Evolutionary conservation across 1,284 basidiomycete species (phyloP).

Genomic region (Ustilago sp.): DNA sequence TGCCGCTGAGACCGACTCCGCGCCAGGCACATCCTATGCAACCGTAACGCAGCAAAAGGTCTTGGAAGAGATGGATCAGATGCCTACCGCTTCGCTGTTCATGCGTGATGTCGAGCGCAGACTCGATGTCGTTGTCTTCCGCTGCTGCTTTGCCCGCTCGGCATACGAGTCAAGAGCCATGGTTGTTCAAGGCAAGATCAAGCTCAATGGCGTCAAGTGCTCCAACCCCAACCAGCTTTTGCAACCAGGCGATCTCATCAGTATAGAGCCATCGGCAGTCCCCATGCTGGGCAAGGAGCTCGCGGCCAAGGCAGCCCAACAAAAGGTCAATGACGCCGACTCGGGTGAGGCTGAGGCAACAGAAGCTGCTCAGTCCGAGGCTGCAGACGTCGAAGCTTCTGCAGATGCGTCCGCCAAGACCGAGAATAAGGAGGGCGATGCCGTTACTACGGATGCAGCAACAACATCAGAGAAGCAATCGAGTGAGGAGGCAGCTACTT

Average conservation of each 20-base stretch:
- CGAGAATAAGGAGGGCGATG: conserved; percentile 17
- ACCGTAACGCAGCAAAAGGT: conserved; percentile 40
- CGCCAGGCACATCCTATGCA: conserved; percentile 13
- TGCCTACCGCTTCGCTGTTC: conserved; percentile 64
- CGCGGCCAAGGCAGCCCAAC: conserved; percentile 47
- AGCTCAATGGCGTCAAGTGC: conserved; percentile 87
- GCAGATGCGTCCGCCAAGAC: background rate
- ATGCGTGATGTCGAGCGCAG: conserved; percentile 81
- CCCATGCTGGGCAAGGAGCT: conserved; percentile 73
- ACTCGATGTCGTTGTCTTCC: conserved; percentile 90
- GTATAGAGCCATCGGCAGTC: conserved; percentile 85
- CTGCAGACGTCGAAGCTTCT: conserved; percentile 1
- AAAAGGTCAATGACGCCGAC: conserved; percentile 39
- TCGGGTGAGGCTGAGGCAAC: conserved; percentile 51
- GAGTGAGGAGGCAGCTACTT: conserved; percentile 7
- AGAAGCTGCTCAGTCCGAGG: conserved; percentile 23
- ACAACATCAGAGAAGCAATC: conserved; percentile 1
- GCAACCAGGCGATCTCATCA: conserved; percentile 92
- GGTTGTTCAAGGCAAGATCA: conserved; percentile 87
- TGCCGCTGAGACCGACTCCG: conserved; percentile 10
- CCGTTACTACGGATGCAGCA: conserved; percentile 4
- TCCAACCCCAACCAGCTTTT: conserved; percentile 88
- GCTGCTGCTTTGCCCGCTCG: conserved; percentile 88
- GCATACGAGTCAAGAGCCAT: conserved; percentile 89
- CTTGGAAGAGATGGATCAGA: conserved; percentile 46